Conservation (phyloP, 176 grass and related monocot species). For the Chloris gayana region DNA sequence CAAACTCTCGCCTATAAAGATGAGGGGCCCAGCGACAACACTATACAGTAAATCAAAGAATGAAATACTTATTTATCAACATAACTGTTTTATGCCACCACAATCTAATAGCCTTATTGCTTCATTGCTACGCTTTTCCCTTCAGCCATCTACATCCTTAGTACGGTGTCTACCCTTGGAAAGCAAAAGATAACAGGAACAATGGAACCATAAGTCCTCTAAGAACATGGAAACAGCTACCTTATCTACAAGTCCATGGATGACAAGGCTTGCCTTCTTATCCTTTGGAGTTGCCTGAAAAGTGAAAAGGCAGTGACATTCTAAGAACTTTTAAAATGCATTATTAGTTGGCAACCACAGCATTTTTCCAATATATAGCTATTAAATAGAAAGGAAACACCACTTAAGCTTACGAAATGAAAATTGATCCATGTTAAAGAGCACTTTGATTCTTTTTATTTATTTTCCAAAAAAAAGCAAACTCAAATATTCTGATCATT, state of each 20-base stretch:
- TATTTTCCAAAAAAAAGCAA: neutral
- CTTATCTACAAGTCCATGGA: constrained; percentile 95
- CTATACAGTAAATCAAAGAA: neutral
- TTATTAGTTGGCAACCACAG: neutral
- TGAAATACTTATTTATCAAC: neutral
- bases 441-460: neutral
- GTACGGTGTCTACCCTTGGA: neutral
- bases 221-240: constrained; percentile 38
- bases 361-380: neutral
- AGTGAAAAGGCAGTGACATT: constrained; percentile 21
- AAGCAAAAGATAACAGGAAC: constrained; percentile 26
- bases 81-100: neutral
- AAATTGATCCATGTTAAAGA: neutral
- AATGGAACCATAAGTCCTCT: constrained; percentile 31
- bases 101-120: neutral
- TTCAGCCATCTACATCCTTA: neutral
- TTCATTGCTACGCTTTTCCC: neutral
- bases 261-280: constrained; percentile 94
- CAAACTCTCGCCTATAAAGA: neutral
- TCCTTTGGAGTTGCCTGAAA: constrained; percentile 91
- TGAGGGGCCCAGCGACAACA: neutral
- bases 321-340: neutral
- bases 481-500: constrained; percentile 16
- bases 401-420: neutral
- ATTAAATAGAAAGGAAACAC: neutral